phyloP scores from a whole-genome alignment of 2,329 filamentous ascomycete species.

The Cladosporium sp. region DNA sequence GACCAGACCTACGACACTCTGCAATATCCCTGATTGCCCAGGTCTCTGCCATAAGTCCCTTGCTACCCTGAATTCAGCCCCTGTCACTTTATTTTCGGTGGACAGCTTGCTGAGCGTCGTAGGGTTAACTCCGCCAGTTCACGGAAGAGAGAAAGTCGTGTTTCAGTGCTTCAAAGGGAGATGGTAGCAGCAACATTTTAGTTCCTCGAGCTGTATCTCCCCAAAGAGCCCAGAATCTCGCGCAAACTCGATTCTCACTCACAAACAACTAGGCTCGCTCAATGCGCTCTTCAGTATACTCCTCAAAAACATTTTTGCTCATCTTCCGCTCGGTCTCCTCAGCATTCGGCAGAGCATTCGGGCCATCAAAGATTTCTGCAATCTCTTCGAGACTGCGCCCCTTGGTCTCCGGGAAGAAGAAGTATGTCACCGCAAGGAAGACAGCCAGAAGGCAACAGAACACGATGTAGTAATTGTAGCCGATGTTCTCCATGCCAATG shows the following conservation, averaged over 20 bases:
- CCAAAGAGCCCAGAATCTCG: too few relatives aligned
- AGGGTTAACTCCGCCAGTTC: too few relatives aligned
- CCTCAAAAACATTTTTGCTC: conserved; percentile 14
- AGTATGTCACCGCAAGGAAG: conserved; percentile 12
- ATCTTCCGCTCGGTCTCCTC: conserved; percentile 12
- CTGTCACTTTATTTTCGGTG: too few relatives aligned
- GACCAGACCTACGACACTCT: background rate
- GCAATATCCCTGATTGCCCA: background rate
- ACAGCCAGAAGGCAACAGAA: conserved; percentile 26
- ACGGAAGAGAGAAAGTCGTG: too few relatives aligned
- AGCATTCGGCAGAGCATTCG: conserved; percentile 9
- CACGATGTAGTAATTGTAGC: conserved; percentile 53
- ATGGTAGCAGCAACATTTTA: too few relatives aligned
- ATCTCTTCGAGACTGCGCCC: conserved; percentile 3
- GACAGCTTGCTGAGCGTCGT: too few relatives aligned
- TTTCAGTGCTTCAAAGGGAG: too few relatives aligned
- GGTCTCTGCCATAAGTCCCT: too few relatives aligned
- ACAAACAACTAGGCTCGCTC: conserved; percentile 4
- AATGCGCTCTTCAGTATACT: conserved; percentile 18
- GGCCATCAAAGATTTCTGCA: conserved; percentile 1
- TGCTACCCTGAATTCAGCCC: too few relatives aligned
- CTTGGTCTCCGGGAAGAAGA: conserved; percentile 2
- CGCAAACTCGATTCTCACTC: too few relatives aligned
- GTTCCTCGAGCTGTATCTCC: too few relatives aligned
- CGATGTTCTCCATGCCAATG: conserved; percentile 38